Evolutionary conservation across 495 filamentous ascomycete genomes (phyloP), one percentile per base, ranked within the genome.

Genomic region (Aspergillus avenaceus): DNA sequence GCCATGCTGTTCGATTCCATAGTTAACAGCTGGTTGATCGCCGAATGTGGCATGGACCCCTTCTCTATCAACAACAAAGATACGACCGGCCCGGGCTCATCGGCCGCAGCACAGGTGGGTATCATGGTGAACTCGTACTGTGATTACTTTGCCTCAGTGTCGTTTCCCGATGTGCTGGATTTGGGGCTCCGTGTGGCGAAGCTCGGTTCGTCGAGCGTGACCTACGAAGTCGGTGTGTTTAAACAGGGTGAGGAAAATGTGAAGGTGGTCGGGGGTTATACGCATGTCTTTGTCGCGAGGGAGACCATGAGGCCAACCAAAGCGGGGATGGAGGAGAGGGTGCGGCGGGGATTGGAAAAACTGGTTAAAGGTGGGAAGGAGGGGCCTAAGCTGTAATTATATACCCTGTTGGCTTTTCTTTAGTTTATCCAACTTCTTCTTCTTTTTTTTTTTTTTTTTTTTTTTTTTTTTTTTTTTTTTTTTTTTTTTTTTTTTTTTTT

Each of bases 191-290:
- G 91, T 2, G 90, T 95, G 9, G 89, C 85, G 50, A 88, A 84
- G 61, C 73, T 98, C 5, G 88, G 90, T 2, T 87, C 82, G 54
- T 90, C 87, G 14, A 95, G 89, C 58, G 91, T 93, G n/a, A 86
- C 84, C 7, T 98, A 96, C 63, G 92, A 98, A 59, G 79, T 95
- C 27, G 92, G 85, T 3, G 79, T 98, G 11, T 97, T 97, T 55
- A 85, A 88, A 59, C 74, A 79, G 50, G 89, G 81, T 0, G 69
- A 84, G 28, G 82, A 88, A n/a, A 71, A 77, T 25, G 88, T 91
- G 2, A 88, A 85, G 63, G 87, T 90, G 45, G 90, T 96, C 3
- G 93, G 92, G 0, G 85, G 84, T 47, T 90, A 93, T 63, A 80
- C 86, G 8, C 92, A 96, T 70, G 92, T 97, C 9, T 97, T 91